phyloP scores from a whole-genome alignment of 345 rosid species.

The Reutealis trisperma region DNA sequence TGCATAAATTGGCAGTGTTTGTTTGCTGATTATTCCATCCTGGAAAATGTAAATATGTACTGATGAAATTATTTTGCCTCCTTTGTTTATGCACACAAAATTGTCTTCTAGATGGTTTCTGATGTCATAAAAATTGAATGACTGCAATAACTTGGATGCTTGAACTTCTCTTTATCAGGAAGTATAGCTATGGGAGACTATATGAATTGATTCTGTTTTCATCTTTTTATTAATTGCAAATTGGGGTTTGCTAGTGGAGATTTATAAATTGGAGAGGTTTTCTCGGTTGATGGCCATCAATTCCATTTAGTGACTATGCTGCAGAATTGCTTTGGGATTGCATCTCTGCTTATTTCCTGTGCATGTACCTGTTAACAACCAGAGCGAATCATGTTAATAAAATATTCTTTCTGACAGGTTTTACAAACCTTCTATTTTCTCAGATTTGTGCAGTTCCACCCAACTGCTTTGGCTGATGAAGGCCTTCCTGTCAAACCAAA shows the following conservation, averaged over 20 bases:
- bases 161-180: background rate
- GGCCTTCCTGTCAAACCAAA: conserved; percentile 79
- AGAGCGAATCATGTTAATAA: conserved; percentile 4
- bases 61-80: background rate
- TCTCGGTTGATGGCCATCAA: background rate
- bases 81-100: background rate
- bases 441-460: conserved; percentile 99
- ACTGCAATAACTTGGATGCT: background rate
- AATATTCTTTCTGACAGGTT: conserved; percentile 7
- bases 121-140: background rate
- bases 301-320: background rate
- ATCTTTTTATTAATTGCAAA: background rate
- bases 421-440: conserved; percentile 12
- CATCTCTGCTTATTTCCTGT: background rate
- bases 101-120: background rate
- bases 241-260: background rate
- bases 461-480: conserved; percentile 95
- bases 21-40: background rate
- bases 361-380: background rate
- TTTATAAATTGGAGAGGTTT: background rate
- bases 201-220: background rate
- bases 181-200: background rate
- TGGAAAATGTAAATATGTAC: background rate
- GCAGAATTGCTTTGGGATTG: background rate
- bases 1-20: background rate